Percentiles rank a stretch among this genome's conserved stretches.
phyloP scores from a whole-genome alignment of 305 asterid species.

The Rubia tinctorum region DNA sequence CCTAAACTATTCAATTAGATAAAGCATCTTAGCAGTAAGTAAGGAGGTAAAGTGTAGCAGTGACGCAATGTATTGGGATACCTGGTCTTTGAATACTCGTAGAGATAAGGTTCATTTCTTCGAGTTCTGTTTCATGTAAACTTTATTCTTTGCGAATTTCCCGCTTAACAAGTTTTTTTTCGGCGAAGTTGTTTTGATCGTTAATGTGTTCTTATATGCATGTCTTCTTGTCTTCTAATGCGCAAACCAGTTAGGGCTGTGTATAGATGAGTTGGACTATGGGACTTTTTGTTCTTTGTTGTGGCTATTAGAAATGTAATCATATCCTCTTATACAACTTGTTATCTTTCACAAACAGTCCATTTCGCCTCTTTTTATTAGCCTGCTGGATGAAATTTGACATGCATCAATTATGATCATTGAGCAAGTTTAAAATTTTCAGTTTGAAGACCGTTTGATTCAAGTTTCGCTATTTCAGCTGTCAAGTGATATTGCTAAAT shows the following conservation, averaged over 20 bases:
- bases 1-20: not conserved
- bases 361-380: not conserved
- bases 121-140: not conserved
- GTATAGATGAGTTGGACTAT: not conserved
- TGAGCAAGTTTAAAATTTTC: not conserved
- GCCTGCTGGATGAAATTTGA: not conserved
- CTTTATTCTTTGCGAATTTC: not conserved
- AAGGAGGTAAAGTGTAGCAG: not conserved
- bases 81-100: not conserved
- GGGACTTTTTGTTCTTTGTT: not conserved
- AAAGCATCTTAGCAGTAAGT: not conserved
- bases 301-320: constrained; percentile 9
- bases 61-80: not conserved
- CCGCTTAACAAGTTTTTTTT: not conserved
- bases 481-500: not conserved
- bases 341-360: not conserved
- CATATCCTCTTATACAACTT: not conserved
- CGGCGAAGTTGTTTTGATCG: not conserved
- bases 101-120: not conserved
- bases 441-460: not conserved
- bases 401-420: not conserved
- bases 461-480: not conserved
- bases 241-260: not conserved
- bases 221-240: not conserved
- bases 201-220: not conserved